These are phyloP conservation scores for Thelonectria rubi DNA, from an alignment of 2,329 filamentous ascomycete species.

Conservation along the genomic window DNA sequence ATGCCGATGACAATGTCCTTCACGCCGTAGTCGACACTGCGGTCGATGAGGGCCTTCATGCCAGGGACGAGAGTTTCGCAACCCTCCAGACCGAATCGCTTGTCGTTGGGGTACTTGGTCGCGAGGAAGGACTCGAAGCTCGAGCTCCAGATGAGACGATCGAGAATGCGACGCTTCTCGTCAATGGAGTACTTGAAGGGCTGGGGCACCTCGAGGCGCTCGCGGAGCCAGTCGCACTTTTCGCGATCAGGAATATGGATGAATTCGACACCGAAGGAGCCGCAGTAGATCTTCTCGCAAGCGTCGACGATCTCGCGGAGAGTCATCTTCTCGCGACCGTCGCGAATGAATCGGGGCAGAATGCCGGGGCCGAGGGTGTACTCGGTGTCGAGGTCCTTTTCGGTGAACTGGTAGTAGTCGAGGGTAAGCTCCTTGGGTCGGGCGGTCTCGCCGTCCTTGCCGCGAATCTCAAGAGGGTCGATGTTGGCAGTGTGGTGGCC, in stretches of 20 bases:
- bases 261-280: constrained; percentile 97
- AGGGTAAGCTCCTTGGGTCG: constrained; percentile 93
- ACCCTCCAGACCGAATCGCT: constrained; percentile 97
- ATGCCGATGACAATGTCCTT: constrained; percentile 99
- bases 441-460: constrained; percentile 69
- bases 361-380: constrained; percentile 95
- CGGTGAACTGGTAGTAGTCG: constrained; percentile 93
- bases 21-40: constrained; percentile 96
- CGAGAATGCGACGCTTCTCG: constrained; percentile 96
- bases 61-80: constrained; percentile 96
- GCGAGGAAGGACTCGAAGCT: constrained; percentile 96
- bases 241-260: constrained; percentile 98
- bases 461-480: constrained; percentile 91
- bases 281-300: constrained; percentile 96
- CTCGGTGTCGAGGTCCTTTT: constrained; percentile 91
- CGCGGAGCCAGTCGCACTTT: constrained; percentile 97
- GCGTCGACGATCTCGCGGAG: constrained; percentile 91
- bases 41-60: constrained; percentile 99
- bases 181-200: constrained; percentile 98
- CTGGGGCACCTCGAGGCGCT: constrained; percentile 90
- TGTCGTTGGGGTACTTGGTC: constrained; percentile 99
- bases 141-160: constrained; percentile 97
- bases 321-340: constrained; percentile 93
- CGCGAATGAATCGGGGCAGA: constrained; percentile 89
- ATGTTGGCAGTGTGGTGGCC: constrained; percentile 99